phyloP scores from a whole-genome alignment of 306 rosid genomes.

The Arachis stenosperma region DNA sequence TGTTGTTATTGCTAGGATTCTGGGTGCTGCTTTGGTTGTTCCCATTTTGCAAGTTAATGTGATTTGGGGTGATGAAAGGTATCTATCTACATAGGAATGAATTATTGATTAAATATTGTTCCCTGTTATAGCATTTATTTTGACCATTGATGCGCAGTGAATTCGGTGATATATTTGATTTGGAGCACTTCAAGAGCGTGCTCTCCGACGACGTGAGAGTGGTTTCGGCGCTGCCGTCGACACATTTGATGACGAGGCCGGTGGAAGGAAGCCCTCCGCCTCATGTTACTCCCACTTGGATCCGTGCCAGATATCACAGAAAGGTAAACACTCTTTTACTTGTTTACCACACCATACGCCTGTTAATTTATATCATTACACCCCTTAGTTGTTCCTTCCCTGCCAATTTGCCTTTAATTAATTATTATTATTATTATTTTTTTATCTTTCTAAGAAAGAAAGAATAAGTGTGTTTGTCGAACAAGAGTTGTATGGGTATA shows the following conservation, averaged over 20 bases:
- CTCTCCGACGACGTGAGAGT: slow-evolving; percentile 77
- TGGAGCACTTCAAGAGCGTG: slow-evolving; percentile 86
- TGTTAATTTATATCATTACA: neutral
- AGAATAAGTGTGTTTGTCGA: too few species aligned
- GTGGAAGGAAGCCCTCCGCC: slow-evolving; percentile 85
- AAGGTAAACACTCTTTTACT: slow-evolving; percentile 50
- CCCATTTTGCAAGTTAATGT: slow-evolving; percentile 94
- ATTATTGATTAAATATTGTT: neutral
- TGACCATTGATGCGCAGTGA: slow-evolving; percentile 60
- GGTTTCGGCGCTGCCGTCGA: slow-evolving; percentile 89
- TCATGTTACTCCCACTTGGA: slow-evolving; percentile 82
- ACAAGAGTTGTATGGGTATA: too few species aligned
- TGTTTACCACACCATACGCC: neutral
- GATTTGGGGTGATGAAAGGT: slow-evolving; percentile 99
- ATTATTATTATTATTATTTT: neutral
- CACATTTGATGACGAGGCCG: slow-evolving; percentile 80
- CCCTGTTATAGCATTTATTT: slow-evolving; percentile 2
- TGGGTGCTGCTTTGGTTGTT: slow-evolving; percentile 92
- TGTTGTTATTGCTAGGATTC: slow-evolving; percentile 95
- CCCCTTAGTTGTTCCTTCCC: neutral
- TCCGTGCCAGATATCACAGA: slow-evolving; percentile 76
- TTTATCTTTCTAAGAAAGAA: too few species aligned
- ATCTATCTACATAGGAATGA: neutral
- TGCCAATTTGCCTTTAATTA: slow-evolving; percentile 21
- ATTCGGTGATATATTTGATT: slow-evolving; percentile 90